Evolutionary conservation across 1,139 yeast species (phyloP).

Genomic region (Candida sp.): DNA sequence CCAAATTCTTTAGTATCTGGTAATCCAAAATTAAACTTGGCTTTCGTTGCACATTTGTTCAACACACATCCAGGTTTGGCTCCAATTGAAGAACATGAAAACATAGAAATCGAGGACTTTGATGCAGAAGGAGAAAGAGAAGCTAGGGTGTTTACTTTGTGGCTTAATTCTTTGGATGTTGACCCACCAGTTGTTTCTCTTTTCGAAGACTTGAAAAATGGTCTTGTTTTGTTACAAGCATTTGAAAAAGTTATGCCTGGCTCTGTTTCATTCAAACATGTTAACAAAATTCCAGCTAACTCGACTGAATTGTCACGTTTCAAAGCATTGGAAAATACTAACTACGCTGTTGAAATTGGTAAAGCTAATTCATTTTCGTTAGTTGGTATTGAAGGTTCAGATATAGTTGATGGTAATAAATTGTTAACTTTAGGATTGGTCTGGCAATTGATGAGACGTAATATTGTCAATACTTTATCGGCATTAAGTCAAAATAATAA

Average conservation of each 20-base stretch:
- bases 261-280: constrained; percentile 72
- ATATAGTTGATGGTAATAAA: constrained; percentile 91
- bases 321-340: constrained; percentile 94
- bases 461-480: constrained; percentile 80
- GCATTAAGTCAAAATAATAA: constrained; percentile 66
- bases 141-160: constrained; percentile 95
- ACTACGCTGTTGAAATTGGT: constrained; percentile 95
- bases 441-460: constrained; percentile 99
- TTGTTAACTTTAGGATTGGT: constrained; percentile 91
- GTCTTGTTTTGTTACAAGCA: constrained; percentile 84
- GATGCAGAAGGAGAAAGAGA: constrained; percentile 99
- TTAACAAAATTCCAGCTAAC: constrained; percentile 74
- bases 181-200: constrained; percentile 90
- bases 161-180: constrained; percentile 96
- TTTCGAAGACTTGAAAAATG: constrained; percentile 95
- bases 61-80: constrained; percentile 97
- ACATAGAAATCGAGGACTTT: constrained; percentile 86
- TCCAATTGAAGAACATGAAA: constrained; percentile 90
- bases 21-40: constrained; percentile 92
- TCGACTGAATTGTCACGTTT: constrained; percentile 80
- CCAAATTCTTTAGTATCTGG: constrained; percentile 94
- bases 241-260: constrained; percentile 97
- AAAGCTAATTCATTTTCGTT: constrained; percentile 87
- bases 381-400: constrained; percentile 98
- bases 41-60: constrained; percentile 95